Percentiles rank a stretch among this genome's conserved stretches.
These are phyloP conservation scores for Aspergillus pseudonomiae DNA, from an alignment of 2,329 filamentous ascomycete species.

Conservation along the genomic window DNA sequence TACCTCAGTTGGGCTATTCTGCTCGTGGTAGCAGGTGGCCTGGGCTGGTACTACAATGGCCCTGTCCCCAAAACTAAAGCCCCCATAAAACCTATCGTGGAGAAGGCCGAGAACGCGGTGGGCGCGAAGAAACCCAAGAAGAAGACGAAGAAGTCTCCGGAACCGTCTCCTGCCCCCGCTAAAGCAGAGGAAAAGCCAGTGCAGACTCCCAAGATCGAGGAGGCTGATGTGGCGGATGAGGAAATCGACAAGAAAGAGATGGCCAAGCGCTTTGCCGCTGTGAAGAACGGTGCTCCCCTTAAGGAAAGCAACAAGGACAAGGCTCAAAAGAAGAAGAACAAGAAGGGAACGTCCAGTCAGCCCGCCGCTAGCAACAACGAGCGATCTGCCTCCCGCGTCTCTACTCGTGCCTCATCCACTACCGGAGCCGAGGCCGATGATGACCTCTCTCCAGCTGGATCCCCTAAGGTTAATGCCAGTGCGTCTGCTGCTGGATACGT, in stretches of 20 bases:
- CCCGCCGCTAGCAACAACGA: conserved; percentile 52
- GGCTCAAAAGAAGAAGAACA: conserved; percentile 68
- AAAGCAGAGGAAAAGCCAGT: conserved; percentile 36
- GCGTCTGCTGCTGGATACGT: conserved; percentile 63
- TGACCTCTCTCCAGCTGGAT: conserved; percentile 71
- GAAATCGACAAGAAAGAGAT: conserved; percentile 73
- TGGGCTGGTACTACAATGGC: conserved; percentile 48
- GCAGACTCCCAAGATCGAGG: conserved; percentile 30
- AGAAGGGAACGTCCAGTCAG: conserved; percentile 54
- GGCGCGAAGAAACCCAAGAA: conserved; percentile 47
- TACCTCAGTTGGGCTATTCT: conserved; percentile 50
- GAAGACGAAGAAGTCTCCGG: conserved; percentile 37
- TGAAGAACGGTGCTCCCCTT: conserved; percentile 70
- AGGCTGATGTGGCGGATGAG: conserved; percentile 53
- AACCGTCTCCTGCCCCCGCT: conserved; percentile 31
- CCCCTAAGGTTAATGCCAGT: conserved; percentile 59
- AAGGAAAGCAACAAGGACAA: conserved; percentile 32
- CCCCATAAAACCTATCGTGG: conserved; percentile 31
- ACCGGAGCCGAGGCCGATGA: conserved; percentile 78
- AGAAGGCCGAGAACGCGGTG: conserved; percentile 38
- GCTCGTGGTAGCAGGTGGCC: conserved; percentile 43
- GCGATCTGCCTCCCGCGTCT: conserved; percentile 45
- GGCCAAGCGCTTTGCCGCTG: conserved; percentile 70
- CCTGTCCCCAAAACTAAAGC: conserved; percentile 35
- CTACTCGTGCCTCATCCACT: conserved; percentile 68